Evolutionary conservation across 306 rosid species (phyloP), one percentile per base, ranked within the genome.

Genomic region (Fagus crenata): DNA sequence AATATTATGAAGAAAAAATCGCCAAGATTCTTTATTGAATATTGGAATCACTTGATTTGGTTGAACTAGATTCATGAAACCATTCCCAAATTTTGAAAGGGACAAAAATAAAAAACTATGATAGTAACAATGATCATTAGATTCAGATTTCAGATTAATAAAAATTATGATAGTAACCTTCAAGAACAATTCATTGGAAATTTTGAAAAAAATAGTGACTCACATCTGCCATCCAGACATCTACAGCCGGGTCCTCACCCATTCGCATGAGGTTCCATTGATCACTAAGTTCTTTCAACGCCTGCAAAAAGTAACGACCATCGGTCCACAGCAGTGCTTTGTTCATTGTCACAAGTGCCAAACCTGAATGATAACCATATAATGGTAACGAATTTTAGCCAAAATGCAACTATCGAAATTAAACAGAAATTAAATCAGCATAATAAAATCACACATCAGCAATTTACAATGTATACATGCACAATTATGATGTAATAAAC

Each of bases 281-380:
- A 73, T 85, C 89, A 73, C 91, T 91, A 53, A 96, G 98, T 70
- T 96, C 73, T 77, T 92, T 88, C 31, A 82, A 81, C 54, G 99
- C 99, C 91, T 96, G 99, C 89, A 96, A 81, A 85, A 96, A 92
- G 82, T 96, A 96, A 0, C 99, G 89, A 5, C 98, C 99, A 86
- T 96, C 98, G 39, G 99, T 96, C 99, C 99, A 96, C 43, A 96
- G 81, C 64, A 91, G 83, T 5, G 98, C 99, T 86, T 84, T 91
- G 33, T 77, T 78, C 79, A 53, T 87, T 18, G 98, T 96, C 72
- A 96, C 39, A 56, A 96, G 96, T 40, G 97, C 99, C 87, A 96
- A 79, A 73, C 99, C 99, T 96, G 92, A 80, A 75, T 37, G 1
- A 9, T 53, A 76, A 73, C 42, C 54, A 72, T 41, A 35, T 4